Base-by-base conservation (phyloP, 139 green algal species). In the Trebouxia sp. region DNA sequence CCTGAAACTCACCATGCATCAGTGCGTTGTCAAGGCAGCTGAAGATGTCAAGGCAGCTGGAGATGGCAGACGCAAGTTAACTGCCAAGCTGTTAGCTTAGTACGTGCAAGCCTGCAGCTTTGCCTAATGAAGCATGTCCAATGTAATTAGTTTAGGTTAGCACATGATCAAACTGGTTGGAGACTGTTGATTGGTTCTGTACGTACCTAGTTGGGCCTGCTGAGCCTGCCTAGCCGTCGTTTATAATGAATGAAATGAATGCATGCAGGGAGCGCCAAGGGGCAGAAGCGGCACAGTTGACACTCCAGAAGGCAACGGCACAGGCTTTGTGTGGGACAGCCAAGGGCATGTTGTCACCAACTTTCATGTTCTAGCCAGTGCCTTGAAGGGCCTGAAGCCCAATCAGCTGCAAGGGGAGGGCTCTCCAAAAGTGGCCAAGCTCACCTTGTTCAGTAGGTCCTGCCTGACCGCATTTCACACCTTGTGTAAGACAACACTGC, bases 261-360 rank as follows among this genome's bases (percentile, higher is more conserved):
- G 26, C n/a, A 42, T 72, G 30, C 65, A 85, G 53, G 48, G 72
- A 20, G 80, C 76, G 39, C 50, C n/a, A 41, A 50, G 48, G 2
- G 45, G 65, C 6, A 35, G 32, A 11, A 65, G 10, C 15, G 39
- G 42, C 10, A 30, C 14, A 42, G 82, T 83, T 24, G 92, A 93
- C 28, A 48, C 89, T 24, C 88, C 92, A 38, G 89, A 94, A 79
- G 93, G 93, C 75, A 97, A 97, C 58, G 93, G 93, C 69, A 93
- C 77, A 47, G 92, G 91, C 24, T 91, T 97, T 48, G 79, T 98
- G 0, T 96, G 89, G 89, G 91, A 96, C 74, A 80, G 78, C 0
- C 37, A 89, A 20, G 94, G 92, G 26, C 85, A 97, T 80, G 74
- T 97, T 10, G 89, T 97, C 42, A 79, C 72, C 43, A 88, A 88